Evolutionary conservation across 352 stramenopile genomes (phyloP), one percentile per base, ranked within the genome.

Genomic region (Phytopythium oedochilum): DNA sequence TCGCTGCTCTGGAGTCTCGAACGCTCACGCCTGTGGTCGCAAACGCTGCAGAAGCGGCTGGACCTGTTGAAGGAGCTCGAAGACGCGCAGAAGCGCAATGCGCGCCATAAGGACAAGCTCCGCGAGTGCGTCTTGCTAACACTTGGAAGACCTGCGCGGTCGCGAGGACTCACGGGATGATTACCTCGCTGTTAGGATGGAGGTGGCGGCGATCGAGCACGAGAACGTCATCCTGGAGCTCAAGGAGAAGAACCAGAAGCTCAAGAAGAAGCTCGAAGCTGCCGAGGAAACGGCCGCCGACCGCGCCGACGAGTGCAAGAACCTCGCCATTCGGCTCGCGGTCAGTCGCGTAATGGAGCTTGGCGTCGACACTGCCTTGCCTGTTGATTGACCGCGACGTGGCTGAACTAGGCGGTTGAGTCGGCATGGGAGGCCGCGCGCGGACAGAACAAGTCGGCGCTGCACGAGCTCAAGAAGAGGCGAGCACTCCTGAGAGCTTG

Each of bases 401-500:
- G 42, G 25, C 8, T 50, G n/a, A n/a, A n/a, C 5, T 25, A 89
- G 78, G 80, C 83, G 53, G 77, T 92, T 10, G 80, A 92, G 53
- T 85, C 76, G 10, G 83, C 83, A 18, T 92, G 83, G 83, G 83
- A 91, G 63, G 64, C 78, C 28, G 78, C 83, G 29, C 83, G 83
- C 4, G 81, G 79, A 10, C 78, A 92, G 60, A 92, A 92, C 71
- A 89, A 88, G 45, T 76, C 76, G 46, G 75, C 76, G 12, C 44
- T 90, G 3, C 75, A 87, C n/a, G 74, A 86, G 59, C 77, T 89
- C n/a, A 91, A 89, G 60, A 92, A 89, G 59, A 87, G 83, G 77
- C 82, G 44, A 2, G 70, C 55, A 11, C n/a, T 34, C 29, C 29
- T 34, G 29, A 34, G 5, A 10, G 29, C 29, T 34, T 10, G 29